A percentile compares a stretch with the other conserved stretches of the same genome.
Conservation (phyloP, 129 eudicot genomes). For the Calendula officinalis region DNA sequence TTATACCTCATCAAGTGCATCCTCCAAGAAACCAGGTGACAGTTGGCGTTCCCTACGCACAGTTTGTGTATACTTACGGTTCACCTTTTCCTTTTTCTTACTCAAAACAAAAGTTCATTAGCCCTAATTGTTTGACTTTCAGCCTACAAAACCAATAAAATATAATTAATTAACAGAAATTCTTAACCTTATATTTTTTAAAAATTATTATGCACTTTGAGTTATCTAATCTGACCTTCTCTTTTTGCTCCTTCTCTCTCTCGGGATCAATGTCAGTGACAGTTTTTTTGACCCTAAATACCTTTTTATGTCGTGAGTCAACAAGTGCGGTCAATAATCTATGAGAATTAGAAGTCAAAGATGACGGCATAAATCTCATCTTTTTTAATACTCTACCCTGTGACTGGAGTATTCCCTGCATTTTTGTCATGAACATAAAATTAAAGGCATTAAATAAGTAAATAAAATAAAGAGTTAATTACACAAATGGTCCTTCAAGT, state of each 20-base stretch:
- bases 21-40: conserved; percentile 98
- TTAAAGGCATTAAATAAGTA: not conserved
- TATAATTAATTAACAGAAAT: not conserved
- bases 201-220: not conserved
- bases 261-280: conserved; percentile 98
- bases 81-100: conserved; percentile 88
- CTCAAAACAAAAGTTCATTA: conserved; percentile 73
- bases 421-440: not conserved
- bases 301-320: conserved; percentile 96
- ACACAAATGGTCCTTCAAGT: too few species aligned
- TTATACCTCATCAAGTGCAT: conserved; percentile 82
- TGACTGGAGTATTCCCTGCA: conserved; percentile 94
- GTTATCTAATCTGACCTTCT: conserved; percentile 62
- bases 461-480: too few species aligned
- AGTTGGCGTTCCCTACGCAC: conserved; percentile 86
- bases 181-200: not conserved
- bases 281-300: conserved; percentile 84
- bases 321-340: conserved; percentile 91
- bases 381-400: conserved; percentile 81
- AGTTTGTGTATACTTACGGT: conserved; percentile 71
- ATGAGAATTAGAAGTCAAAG: conserved; percentile 92
- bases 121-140: conserved; percentile 97
- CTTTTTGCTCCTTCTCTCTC: conserved; percentile 96
- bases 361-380: conserved; percentile 98
- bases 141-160: conserved; percentile 52